Conservation (phyloP, 768 basidiomycete genomes). For the Leccinellum albellum region DNA sequence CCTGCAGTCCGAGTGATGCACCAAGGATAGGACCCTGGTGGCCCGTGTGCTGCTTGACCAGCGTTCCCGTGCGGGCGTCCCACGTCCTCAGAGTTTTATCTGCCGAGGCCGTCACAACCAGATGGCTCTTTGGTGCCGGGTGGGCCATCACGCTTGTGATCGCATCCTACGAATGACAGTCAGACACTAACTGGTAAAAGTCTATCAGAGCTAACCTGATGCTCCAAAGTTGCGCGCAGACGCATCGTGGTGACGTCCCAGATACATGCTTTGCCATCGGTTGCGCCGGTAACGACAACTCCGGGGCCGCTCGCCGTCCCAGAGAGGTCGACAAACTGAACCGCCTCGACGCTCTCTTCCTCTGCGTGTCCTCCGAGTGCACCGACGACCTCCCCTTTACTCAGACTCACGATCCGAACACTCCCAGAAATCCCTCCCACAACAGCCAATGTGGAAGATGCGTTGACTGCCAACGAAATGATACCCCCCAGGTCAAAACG, state of each 20-base stretch:
- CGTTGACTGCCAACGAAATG: constrained; percentile 81
- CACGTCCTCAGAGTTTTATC: constrained; percentile 87
- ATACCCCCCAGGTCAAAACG: constrained; percentile 82
- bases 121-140: constrained; percentile 68
- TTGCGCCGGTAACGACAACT: constrained; percentile 80
- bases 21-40: constrained; percentile 75
- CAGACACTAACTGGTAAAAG: not conserved
- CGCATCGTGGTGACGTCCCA: constrained; percentile 93
- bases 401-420: constrained; percentile 83
- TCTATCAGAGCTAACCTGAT: constrained; percentile 55
- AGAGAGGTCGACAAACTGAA: constrained; percentile 78
- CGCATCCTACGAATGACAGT: constrained; percentile 60
- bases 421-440: constrained; percentile 84
- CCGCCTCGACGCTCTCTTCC: constrained; percentile 84
- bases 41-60: constrained; percentile 78
- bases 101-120: constrained; percentile 82
- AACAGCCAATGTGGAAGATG: constrained; percentile 84
- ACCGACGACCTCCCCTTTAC: constrained; percentile 78
- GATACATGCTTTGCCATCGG: constrained; percentile 90
- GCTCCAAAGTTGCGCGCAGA: constrained; percentile 74
- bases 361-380: constrained; percentile 80
- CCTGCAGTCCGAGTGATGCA: constrained; percentile 66
- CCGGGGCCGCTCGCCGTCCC: constrained; percentile 46
- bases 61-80: constrained; percentile 83
- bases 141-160: constrained; percentile 77